Percentiles rank a stretch among this genome's conserved stretches.
phyloP scores from a whole-genome alignment of 1,284 basidiomycete genomes.

The Pulchroboletus neoregius region DNA sequence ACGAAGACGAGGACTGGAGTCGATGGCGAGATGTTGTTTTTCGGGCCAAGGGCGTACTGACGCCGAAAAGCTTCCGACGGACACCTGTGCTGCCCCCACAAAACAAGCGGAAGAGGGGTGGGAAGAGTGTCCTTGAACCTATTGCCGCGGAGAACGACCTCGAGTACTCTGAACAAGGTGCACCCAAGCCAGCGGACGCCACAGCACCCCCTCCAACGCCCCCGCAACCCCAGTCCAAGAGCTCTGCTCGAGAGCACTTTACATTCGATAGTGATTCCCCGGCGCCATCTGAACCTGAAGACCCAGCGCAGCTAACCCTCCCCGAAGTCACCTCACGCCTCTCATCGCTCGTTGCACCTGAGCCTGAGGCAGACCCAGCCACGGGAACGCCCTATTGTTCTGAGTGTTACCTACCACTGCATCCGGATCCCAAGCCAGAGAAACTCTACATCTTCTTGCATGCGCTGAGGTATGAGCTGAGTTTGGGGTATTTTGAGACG shows the following conservation, averaged over 20 bases:
- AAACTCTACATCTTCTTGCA: conserved; percentile 92
- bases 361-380: conserved; percentile 28
- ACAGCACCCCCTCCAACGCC: neutral
- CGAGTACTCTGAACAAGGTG: neutral
- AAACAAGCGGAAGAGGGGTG: conserved; percentile 55
- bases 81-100: conserved; percentile 52
- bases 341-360: conserved; percentile 16
- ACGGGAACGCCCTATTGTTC: conserved; percentile 60
- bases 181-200: neutral
- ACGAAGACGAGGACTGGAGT: conserved; percentile 91
- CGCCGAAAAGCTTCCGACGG: conserved; percentile 44
- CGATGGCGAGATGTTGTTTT: conserved; percentile 85
- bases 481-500: conserved; percentile 70
- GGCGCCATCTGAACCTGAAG: neutral
- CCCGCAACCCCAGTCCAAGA: neutral
- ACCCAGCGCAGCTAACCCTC: conserved; percentile 14
- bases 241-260: neutral
- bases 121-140: conserved; percentile 31
- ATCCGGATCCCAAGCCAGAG: conserved; percentile 88
- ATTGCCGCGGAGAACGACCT: neutral
- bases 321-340: conserved; percentile 25
- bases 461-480: conserved; percentile 78
- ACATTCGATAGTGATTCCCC: neutral
- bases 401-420: conserved; percentile 85
- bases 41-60: conserved; percentile 59